Evolutionary conservation across 2,329 filamentous ascomycete genomes (phyloP).

Genomic region (Pseudogymnoascus sp.): DNA sequence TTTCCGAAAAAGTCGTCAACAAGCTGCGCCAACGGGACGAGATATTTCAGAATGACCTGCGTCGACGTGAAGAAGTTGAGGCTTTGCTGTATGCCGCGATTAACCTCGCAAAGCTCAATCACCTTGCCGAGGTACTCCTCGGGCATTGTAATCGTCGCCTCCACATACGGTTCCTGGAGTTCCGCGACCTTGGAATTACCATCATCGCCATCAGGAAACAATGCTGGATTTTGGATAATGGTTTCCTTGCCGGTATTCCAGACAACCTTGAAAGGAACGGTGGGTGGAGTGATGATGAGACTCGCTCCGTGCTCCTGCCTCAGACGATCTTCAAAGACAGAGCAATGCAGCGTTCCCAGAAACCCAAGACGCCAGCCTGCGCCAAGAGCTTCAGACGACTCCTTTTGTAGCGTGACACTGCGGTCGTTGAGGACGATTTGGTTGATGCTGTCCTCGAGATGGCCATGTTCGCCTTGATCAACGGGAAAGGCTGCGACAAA

Average conservation of each 20-base stretch:
- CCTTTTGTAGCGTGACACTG: constrained; percentile 88
- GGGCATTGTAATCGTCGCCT: constrained; percentile 79
- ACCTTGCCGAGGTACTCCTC: constrained; percentile 91
- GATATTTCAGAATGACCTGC: constrained; percentile 92
- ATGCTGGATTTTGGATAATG: constrained; percentile 75
- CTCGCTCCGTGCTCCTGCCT: constrained; percentile 89
- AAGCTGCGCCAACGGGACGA: constrained; percentile 76
- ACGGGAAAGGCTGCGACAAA: constrained; percentile 96
- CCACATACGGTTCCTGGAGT: constrained; percentile 66
- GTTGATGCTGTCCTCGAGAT: constrained; percentile 86
- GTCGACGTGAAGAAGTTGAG: constrained; percentile 85
- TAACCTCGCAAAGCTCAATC: constrained; percentile 88
- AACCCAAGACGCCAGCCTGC: constrained; percentile 93
- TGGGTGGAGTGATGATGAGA: constrained; percentile 94
- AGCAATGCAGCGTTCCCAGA: constrained; percentile 92
- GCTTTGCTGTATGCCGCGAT: constrained; percentile 78
- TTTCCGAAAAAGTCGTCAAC: constrained; percentile 98
- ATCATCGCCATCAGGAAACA: constrained; percentile 66
- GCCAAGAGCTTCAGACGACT: constrained; percentile 86
- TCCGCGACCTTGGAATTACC: constrained; percentile 46
- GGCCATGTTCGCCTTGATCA: constrained; percentile 77
- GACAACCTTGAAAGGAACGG: constrained; percentile 81
- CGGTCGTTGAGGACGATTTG: constrained; percentile 92
- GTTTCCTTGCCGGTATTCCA: constrained; percentile 70
- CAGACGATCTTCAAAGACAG: constrained; percentile 94